Base-by-base conservation (phyloP, 345 rosid species). In the Ceriops decandra region DNA sequence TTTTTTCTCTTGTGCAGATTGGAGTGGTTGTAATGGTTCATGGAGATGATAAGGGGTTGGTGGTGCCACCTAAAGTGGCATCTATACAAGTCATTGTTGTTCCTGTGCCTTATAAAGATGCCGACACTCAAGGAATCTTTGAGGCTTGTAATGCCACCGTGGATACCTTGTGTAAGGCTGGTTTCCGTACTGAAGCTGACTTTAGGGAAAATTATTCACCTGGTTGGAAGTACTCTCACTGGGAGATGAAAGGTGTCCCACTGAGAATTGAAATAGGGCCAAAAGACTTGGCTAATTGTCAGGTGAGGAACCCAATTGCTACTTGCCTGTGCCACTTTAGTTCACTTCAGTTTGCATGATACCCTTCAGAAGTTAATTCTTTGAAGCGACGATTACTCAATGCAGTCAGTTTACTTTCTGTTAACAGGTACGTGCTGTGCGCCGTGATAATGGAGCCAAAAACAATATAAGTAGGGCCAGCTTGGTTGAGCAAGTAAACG, bases 21-120 rank as follows among this genome's bases (percentile, higher is more conserved):
- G 99, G 99, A 38, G 97, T 95, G 3, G 86, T 95, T 96, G 88
- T 95, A 67, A 95, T 95, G 99, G 97, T 91, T 71, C 99, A 95
- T 79, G 99, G 99, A 57, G 99, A 95, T 70, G 85, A 86, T 76
- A 89, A 81, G 82, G 95, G 95, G 57, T 79, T 89, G 78, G 89
- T 89, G 57, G 83, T 91, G 66, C 97, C 99, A 59, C 97, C 99
- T 49, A 95, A 83, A 84, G 95, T 95, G 35, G 89, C 99, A 70
- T 82, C 95, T 28, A 76, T 86, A 52, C 97, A 95, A 87, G 95
- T 88, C 63, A 74, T 95, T 63, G 93, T 91, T 57, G 77, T 91
- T 76, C 95, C 97, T 63, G 96, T 95, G 73, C 99, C 98, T 21
- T 95, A 81, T 80, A 95, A 91, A 81, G 99, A 90, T 83, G 97